A percentile compares a stretch with the other conserved stretches of the same genome.
phyloP scores from a whole-genome alignment of 164 flowering plant genomes.

The Euptelea pleiosperma region DNA sequence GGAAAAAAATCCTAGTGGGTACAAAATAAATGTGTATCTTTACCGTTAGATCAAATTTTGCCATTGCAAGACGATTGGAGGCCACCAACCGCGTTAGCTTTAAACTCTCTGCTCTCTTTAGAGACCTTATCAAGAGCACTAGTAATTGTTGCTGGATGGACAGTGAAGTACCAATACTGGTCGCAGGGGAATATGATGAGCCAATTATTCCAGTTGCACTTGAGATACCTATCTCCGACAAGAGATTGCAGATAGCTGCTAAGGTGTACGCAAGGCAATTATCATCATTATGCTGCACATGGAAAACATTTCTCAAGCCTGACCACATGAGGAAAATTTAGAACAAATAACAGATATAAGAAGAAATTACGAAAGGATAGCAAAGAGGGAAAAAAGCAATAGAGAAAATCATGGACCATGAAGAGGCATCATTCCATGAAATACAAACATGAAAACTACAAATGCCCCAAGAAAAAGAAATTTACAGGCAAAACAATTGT shows the following conservation, averaged over 20 bases:
- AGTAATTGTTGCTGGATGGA: slow-evolving; percentile 77
- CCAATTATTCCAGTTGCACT: slow-evolving; percentile 65
- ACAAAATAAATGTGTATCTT: not conserved
- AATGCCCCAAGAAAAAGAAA: too few relatives aligned
- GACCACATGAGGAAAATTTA: not conserved
- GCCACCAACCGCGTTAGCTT: slow-evolving; percentile 75
- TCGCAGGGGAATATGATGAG: slow-evolving; percentile 57
- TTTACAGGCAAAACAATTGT: too few relatives aligned
- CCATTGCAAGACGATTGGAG: slow-evolving; percentile 82
- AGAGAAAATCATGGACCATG: too few relatives aligned
- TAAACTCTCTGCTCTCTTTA: slow-evolving; percentile 79
- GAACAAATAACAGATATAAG: not conserved
- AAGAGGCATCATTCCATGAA: too few relatives aligned
- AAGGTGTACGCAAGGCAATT: slow-evolving; percentile 83
- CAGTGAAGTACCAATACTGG: slow-evolving; percentile 54
- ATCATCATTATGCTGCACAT: slow-evolving; percentile 81
- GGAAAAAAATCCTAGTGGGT: not conserved
- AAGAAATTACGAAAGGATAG: not conserved
- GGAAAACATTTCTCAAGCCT: not conserved
- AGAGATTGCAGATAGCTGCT: slow-evolving; percentile 76
- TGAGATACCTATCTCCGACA: slow-evolving; percentile 75
- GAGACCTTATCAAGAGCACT: slow-evolving; percentile 71
- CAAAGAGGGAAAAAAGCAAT: not conserved
- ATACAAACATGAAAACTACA: too few relatives aligned
- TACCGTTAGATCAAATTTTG: slow-evolving; percentile 80